phyloP scores from a whole-genome alignment of 2,329 filamentous ascomycete genomes.

The Dothidotthia symphoricarpi region DNA sequence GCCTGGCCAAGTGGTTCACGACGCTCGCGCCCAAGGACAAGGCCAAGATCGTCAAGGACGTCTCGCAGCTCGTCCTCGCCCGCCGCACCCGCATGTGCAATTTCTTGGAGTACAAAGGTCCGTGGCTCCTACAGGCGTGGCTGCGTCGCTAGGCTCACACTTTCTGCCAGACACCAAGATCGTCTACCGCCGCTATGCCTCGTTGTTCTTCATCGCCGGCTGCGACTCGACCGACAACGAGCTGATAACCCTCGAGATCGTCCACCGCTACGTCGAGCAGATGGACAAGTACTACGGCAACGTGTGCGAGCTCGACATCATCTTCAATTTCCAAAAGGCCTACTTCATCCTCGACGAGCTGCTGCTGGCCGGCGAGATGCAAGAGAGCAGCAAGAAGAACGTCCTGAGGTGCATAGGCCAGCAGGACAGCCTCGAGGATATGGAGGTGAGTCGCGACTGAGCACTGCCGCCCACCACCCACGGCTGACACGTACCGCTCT shows the following conservation, averaged over 20 bases:
- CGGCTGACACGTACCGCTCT: conserved; percentile 43
- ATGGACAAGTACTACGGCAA: conserved; percentile 99
- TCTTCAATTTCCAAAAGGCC: conserved; percentile 99
- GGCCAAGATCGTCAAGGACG: conserved; percentile 99
- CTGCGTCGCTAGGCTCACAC: conserved; percentile 26
- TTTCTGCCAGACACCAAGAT: conserved; percentile 81
- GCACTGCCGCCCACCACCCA: conserved; percentile 15
- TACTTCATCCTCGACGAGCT: conserved; percentile 99
- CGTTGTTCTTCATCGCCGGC: conserved; percentile 98
- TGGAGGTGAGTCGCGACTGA: conserved; percentile 76
- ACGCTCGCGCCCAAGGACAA: conserved; percentile 97
- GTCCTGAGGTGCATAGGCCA: conserved; percentile 93
- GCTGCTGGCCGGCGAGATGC: conserved; percentile 89
- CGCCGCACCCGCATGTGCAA: conserved; percentile 99
- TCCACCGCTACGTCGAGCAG: conserved; percentile 98
- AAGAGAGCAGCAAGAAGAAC: conserved; percentile 99
- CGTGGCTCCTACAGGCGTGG: conserved; percentile 17
- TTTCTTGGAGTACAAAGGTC: conserved; percentile 98
- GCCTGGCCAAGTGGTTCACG: conserved; percentile 98
- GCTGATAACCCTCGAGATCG: conserved; percentile 95
- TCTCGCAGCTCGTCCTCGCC: conserved; percentile 93
- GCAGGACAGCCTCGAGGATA: conserved; percentile 96
- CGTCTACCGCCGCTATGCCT: conserved; percentile 97
- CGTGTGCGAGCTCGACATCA: conserved; percentile 98
- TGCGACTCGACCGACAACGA: conserved; percentile 98